These are phyloP conservation scores for Pseudogymnoascus verrucosus DNA, from an alignment of 2,329 filamentous ascomycete species.

Conservation along the genomic window DNA sequence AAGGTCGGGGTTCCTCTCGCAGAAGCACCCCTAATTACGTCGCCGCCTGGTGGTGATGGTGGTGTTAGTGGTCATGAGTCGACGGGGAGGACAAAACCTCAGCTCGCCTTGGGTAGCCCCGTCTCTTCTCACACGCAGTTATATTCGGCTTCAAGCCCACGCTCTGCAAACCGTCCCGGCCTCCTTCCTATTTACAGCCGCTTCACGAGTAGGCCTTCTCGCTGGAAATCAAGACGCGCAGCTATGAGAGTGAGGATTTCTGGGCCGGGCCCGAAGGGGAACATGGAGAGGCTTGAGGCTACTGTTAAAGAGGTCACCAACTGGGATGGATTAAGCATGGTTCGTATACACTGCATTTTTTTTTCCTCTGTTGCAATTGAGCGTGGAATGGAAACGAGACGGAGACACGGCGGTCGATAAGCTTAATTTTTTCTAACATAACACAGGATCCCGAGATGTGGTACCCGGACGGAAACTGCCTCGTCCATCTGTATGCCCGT, in stretches of 20 bases:
- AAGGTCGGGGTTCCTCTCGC: background rate
- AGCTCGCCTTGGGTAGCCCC: background rate
- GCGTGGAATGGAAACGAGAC: background rate
- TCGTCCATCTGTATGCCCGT: conserved; percentile 59
- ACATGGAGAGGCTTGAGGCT: background rate
- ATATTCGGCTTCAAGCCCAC: background rate
- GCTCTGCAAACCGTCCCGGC: background rate
- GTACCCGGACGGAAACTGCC: conserved; percentile 59
- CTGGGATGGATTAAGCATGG: conserved; percentile 39
- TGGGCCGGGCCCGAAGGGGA: background rate
- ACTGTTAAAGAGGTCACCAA: conserved; percentile 11
- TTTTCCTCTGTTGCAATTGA: background rate
- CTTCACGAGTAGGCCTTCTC: background rate
- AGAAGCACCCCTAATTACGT: background rate
- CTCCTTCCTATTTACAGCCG: background rate
- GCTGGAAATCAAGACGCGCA: background rate
- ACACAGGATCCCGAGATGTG: conserved; percentile 64
- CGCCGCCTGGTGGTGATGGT: background rate
- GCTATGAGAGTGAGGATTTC: background rate
- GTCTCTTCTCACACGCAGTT: background rate
- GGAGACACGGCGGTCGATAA: background rate
- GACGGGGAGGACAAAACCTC: background rate
- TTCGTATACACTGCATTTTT: conserved; percentile 23
- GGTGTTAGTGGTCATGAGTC: background rate
- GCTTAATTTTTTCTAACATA: background rate